Evolutionary conservation across 2,329 filamentous ascomycete genomes (phyloP), one percentile per base, ranked within the genome.

Genomic region (Pyrenochaeta sp.): DNA sequence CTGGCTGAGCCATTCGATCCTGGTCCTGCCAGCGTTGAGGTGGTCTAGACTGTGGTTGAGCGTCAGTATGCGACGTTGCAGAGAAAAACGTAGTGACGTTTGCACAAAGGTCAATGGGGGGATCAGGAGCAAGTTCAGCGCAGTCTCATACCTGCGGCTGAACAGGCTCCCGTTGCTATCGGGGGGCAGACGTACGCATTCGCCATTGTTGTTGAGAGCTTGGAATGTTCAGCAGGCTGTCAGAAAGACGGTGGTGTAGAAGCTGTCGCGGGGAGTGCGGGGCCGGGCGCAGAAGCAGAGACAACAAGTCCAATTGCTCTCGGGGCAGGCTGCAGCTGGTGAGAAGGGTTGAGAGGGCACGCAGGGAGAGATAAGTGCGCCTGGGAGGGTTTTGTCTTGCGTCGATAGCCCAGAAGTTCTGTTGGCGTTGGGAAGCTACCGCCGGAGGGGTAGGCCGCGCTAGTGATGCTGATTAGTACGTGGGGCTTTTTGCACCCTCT

Each of bases 1-100:
- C 74, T 84, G 80, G 71, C 83, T 82, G 67, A 85, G 80, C 85
- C 85, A 88, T 75, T 87, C 83, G 66, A 84, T 79, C 72, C 83
- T 80, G 65, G 85, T 86, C 73, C 89, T 87, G 69, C 88, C 85
- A 71, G 84, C 69, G 58, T 74, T 83, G 72, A 96, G 85, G 77
- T 96, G 91, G 74, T 95, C 89, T 53, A 67, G 58, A 44, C 60
- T 63, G 40, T 17, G 30, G 32, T 18, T n/a, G 17, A 18, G 3
- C 40, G 50, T 59, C 27, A 60, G 56, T 23, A 35, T 18, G 17
- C 28, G 24, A 14, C 5, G 17, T 18, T 6, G 26, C 2, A n/a
- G 23, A 20, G 15, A 14, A 15, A 11, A 21, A 6, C n/a, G 14
- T 23, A 13, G 20, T 19, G 20, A 26, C 6, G 8, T n/a, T n/a